Percentiles rank a stretch among this genome's conserved stretches.
Conservation (phyloP, 2,329 filamentous ascomycete species). For the Pezicula rhizophila region DNA sequence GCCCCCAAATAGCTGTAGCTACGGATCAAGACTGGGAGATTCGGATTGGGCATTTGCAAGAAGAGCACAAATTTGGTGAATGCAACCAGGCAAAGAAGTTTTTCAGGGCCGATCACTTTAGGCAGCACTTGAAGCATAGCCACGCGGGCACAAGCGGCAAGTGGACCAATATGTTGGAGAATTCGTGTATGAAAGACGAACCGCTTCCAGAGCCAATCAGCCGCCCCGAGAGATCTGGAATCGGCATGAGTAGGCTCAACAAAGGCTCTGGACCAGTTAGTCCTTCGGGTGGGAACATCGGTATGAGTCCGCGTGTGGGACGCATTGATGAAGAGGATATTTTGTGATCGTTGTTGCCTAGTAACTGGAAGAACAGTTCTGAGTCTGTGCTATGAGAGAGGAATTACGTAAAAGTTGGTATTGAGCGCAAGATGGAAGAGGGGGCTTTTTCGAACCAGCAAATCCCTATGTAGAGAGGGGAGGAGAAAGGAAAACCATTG, state of each 20-base stretch:
- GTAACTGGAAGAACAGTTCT: too few species aligned
- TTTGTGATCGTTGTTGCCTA: neutral
- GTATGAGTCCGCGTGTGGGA: neutral
- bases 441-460: too few species aligned
- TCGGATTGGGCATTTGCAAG: constrained; percentile 79
- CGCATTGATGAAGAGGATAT: neutral
- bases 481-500: too few species aligned
- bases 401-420: too few species aligned
- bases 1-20: constrained; percentile 34
- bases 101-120: constrained; percentile 93
- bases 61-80: constrained; percentile 92
- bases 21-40: constrained; percentile 86
- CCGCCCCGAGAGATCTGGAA: constrained; percentile 17
- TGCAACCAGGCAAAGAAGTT: constrained; percentile 99
- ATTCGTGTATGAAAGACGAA: constrained; percentile 91
- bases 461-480: too few species aligned
- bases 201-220: constrained; percentile 41
- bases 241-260: constrained; percentile 1
- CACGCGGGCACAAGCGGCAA: constrained; percentile 94
- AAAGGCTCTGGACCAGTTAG: neutral
- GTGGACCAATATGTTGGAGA: constrained; percentile 98
- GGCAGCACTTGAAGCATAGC: constrained; percentile 96
- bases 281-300: neutral
- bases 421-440: too few species aligned
- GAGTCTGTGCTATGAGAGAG: too few species aligned